Percentiles rank a stretch among this genome's conserved stretches.
These are phyloP conservation scores for Gynochthodes officinalis DNA, from an alignment of 257 asterid species.

Conservation along the genomic window DNA sequence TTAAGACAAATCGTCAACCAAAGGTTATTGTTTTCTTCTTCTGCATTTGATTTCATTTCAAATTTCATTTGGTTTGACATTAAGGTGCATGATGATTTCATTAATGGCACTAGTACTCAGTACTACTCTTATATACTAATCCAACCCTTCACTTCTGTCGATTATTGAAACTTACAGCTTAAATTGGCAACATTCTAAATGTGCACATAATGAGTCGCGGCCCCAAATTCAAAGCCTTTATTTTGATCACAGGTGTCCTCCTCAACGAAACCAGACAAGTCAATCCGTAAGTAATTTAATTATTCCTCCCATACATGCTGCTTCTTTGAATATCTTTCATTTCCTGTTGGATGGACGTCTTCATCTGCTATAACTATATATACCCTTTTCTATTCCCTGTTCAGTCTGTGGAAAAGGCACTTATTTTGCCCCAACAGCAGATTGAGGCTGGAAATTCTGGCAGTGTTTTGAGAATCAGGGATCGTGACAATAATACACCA, in stretches of 20 bases:
- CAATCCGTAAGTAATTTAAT: constrained; percentile 30
- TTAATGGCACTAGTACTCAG: not conserved
- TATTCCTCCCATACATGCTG: not conserved
- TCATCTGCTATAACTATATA: too few species aligned
- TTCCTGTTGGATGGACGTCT: not conserved
- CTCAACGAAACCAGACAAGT: constrained; percentile 23
- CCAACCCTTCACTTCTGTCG: too few species aligned
- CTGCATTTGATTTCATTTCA: not conserved
- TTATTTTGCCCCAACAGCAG: too few species aligned
- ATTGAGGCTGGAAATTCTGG: too few species aligned
- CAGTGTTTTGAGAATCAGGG: too few species aligned
- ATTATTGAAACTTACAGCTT: constrained; percentile 42
- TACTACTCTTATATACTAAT: too few species aligned
- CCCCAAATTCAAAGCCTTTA: constrained; percentile 56
- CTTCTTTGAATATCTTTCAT: not conserved
- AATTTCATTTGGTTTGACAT: not conserved
- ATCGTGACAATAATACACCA: too few species aligned
- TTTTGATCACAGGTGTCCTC: constrained; percentile 60
- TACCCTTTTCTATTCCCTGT: too few species aligned
- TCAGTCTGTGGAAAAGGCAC: too few species aligned
- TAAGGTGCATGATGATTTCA: not conserved
- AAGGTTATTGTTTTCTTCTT: constrained; percentile 36
- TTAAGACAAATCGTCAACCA: constrained; percentile 70
- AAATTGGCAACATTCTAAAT: constrained; percentile 78
- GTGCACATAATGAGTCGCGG: constrained; percentile 53